These are phyloP conservation scores for Xylariaceae sp. DNA, from an alignment of 2,329 filamentous ascomycete genomes.

Conservation along the genomic window DNA sequence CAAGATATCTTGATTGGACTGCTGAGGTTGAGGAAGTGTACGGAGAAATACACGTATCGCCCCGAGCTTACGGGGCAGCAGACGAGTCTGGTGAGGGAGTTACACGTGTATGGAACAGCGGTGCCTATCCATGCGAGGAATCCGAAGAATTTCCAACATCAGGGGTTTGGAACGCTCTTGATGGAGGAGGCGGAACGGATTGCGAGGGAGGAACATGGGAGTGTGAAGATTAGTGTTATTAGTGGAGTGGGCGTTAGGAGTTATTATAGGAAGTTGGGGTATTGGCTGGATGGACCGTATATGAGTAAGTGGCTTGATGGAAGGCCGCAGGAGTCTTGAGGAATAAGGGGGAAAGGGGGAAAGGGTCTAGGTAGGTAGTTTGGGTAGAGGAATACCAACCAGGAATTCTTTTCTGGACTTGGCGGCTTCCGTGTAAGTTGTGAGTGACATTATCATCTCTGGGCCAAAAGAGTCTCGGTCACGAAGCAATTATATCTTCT, in stretches of 20 bases:
- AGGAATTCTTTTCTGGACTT: neutral
- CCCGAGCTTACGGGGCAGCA: conserved; percentile 80
- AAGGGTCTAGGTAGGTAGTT: neutral
- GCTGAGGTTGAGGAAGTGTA: conserved; percentile 84
- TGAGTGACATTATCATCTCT: too few species aligned
- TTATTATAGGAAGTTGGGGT: conserved; percentile 91
- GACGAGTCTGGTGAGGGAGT: conserved; percentile 84
- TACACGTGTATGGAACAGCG: conserved; percentile 94
- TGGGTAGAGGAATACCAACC: neutral
- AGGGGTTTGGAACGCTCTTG: conserved; percentile 88
- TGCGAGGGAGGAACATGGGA: conserved; percentile 88
- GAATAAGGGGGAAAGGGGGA: neutral
- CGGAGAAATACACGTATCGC: conserved; percentile 84
- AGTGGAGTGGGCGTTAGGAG: conserved; percentile 95
- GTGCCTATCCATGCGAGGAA: conserved; percentile 96
- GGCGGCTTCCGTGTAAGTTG: too few species aligned
- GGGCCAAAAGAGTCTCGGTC: too few species aligned
- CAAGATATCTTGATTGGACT: conserved; percentile 95
- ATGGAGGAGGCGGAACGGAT: conserved; percentile 99
- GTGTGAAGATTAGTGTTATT: conserved; percentile 91
- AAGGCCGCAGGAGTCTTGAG: conserved; percentile 25
- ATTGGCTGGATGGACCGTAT: conserved; percentile 88
- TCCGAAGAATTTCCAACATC: conserved; percentile 95
- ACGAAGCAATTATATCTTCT: too few species aligned
- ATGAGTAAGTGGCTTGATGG: conserved; percentile 63